Conservation (phyloP, 345 rosid genomes). For the Melaleuca quinquenervia region DNA sequence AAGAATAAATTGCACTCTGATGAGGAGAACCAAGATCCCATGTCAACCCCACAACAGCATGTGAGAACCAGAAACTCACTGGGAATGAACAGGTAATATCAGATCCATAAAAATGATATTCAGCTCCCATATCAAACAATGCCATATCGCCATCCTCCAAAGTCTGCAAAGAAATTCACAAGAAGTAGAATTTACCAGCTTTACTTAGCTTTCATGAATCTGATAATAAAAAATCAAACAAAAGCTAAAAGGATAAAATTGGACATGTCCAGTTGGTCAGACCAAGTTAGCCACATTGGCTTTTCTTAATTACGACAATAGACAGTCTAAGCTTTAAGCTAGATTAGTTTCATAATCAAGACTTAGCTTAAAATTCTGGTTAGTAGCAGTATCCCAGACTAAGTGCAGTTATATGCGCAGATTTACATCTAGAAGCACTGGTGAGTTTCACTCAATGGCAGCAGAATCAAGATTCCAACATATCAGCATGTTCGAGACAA, state of each 20-base stretch:
- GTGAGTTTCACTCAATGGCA: not conserved
- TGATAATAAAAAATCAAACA: not conserved
- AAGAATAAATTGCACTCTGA: not conserved
- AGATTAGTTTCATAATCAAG: not conserved
- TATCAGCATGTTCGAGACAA: not conserved
- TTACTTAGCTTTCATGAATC: not conserved
- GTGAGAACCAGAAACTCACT: slow-evolving; percentile 27
- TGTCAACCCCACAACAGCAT: not conserved
- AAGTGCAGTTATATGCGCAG: not conserved
- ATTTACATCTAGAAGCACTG: not conserved
- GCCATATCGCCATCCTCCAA: slow-evolving; percentile 86
- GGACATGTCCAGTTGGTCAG: not conserved
- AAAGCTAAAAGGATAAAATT: not conserved
- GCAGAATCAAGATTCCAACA: not conserved
- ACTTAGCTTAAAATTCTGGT: not conserved
- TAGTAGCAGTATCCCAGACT: not conserved
- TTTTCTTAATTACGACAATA: not conserved
- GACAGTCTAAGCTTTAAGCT: not conserved
- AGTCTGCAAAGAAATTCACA: slow-evolving; percentile 33
- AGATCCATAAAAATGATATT: slow-evolving; percentile 84
- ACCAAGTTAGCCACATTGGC: not conserved
- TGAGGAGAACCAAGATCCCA: not conserved
- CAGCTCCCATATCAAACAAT: slow-evolving; percentile 96
- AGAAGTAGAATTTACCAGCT: not conserved
- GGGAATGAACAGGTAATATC: slow-evolving; percentile 96